These are phyloP conservation scores for Apiospora kogelbergensis DNA, from an alignment of 2,329 filamentous ascomycete species.

Conservation along the genomic window DNA sequence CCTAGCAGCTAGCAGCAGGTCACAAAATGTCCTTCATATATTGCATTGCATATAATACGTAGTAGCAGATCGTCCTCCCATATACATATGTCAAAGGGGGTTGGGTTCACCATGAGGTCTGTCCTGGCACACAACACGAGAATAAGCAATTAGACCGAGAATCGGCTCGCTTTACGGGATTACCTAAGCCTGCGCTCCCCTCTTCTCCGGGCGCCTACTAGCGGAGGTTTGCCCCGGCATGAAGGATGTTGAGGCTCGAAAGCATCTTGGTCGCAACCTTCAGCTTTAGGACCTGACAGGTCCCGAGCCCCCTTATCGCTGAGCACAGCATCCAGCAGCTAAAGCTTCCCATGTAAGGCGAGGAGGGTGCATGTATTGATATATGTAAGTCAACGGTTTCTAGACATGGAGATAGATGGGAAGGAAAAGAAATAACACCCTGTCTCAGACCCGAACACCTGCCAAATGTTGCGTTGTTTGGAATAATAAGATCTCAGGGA, in stretches of 20 bases:
- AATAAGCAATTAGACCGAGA: conserved; percentile 2
- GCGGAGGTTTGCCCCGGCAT: neutral
- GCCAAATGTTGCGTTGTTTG: neutral
- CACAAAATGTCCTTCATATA: neutral
- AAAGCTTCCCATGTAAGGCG: neutral
- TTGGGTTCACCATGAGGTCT: conserved; percentile 1
- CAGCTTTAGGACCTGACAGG: conserved; percentile 3
- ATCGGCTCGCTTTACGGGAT: neutral
- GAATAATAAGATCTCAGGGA: too few relatives aligned
- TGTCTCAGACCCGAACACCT: conserved; percentile 3
- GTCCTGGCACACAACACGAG: neutral
- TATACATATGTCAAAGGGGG: neutral
- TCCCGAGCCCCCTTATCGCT: neutral
- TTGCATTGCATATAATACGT: neutral
- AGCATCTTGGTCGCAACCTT: neutral
- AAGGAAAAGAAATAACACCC: neutral
- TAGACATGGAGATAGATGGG: neutral
- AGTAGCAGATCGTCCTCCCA: neutral
- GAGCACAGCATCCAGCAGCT: neutral
- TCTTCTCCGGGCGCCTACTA: neutral
- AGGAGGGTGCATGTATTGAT: neutral
- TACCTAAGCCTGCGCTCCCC: neutral
- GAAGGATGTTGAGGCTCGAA: neutral
- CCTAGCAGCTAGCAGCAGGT: neutral
- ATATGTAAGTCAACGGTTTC: conserved; percentile 4